Percentiles rank a stretch among this genome's conserved stretches.
Conservation (phyloP, 306 rosid genomes). For the Corylus americana region DNA sequence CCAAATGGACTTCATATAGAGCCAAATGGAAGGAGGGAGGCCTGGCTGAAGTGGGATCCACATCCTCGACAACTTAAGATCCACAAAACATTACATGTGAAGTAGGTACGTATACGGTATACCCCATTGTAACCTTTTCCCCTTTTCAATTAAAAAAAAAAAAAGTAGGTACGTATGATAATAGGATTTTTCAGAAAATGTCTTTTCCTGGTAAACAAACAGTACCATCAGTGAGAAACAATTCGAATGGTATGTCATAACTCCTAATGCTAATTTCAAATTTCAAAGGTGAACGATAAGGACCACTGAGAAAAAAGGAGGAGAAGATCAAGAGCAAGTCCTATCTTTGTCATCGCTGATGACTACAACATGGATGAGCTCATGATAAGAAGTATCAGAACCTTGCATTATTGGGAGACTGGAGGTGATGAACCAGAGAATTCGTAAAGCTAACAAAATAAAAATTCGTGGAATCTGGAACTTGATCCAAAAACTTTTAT, state of each 20-base stretch:
- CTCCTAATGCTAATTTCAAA: background rate
- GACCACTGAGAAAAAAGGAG: background rate
- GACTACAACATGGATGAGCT: background rate
- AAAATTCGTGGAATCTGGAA: slow-evolving; percentile 26
- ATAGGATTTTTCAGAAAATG: background rate
- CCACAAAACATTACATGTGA: background rate
- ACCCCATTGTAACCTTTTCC: no score
- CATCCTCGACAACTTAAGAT: background rate
- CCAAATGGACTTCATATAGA: background rate
- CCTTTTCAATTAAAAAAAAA: no score
- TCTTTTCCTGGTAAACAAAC: background rate
- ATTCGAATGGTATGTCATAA: background rate
- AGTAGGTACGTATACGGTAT: background rate
- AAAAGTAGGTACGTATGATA: background rate
- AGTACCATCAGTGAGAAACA: background rate
- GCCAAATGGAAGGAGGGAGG: background rate
- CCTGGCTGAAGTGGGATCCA: background rate
- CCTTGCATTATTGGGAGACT: background rate
- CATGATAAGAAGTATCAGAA: background rate
- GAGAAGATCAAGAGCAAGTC: background rate
- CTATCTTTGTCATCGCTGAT: background rate
- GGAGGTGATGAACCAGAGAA: background rate
- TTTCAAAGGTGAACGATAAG: background rate
- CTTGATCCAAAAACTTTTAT: slow-evolving; percentile 2
- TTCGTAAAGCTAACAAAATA: background rate